phyloP scores from a whole-genome alignment of 2,329 filamentous ascomycete species.

The Fusarium virguliforme region DNA sequence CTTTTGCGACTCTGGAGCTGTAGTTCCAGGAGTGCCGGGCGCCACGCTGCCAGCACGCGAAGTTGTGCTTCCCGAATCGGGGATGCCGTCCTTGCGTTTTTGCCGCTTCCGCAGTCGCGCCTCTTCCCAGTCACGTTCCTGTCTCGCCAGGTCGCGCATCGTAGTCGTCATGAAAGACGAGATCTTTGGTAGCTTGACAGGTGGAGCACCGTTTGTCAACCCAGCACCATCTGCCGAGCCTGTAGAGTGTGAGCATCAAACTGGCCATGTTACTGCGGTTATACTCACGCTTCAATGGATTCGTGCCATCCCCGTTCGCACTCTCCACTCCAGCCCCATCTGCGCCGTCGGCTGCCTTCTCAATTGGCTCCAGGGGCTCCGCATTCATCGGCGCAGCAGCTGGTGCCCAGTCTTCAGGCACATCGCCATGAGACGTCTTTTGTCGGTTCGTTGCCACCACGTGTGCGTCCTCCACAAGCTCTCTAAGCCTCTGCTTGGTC shows the following conservation, averaged over 20 bases:
- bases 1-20: constrained; percentile 77
- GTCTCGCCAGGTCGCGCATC: constrained; percentile 74
- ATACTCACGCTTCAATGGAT: constrained; percentile 73
- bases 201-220: constrained; percentile 59
- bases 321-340: constrained; percentile 57
- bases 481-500: constrained; percentile 83
- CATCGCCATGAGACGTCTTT: constrained; percentile 82
- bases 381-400: constrained; percentile 72
- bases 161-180: constrained; percentile 67
- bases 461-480: constrained; percentile 83
- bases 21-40: constrained; percentile 73
- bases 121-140: constrained; percentile 82
- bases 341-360: constrained; percentile 37
- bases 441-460: constrained; percentile 80
- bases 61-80: constrained; percentile 64
- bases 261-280: background rate
- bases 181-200: constrained; percentile 65
- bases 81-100: constrained; percentile 72
- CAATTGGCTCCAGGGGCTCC: constrained; percentile 55
- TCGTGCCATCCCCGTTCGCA: constrained; percentile 69
- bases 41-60: constrained; percentile 72
- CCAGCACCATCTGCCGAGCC: constrained; percentile 58
- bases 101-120: constrained; percentile 77
- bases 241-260: constrained; percentile 52
- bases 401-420: constrained; percentile 83